A percentile compares a stretch with the other conserved stretches of the same genome.
phyloP scores from a whole-genome alignment of 2,329 filamentous ascomycete species.

The Furcasterigmium furcatum region DNA sequence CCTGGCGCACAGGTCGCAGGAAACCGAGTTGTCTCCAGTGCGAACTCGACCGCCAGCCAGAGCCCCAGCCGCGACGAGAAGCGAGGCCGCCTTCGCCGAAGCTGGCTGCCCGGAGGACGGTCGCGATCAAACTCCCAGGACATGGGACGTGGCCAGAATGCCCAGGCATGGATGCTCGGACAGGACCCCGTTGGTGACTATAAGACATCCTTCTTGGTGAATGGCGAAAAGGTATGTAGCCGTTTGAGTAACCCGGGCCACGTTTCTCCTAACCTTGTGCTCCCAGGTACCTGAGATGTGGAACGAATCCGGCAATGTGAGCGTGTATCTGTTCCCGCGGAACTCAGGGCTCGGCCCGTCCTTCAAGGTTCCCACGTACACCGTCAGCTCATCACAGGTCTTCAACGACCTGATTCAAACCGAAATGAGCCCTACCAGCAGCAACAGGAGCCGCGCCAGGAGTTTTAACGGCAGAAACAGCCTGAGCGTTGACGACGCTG shows the following conservation, averaged over 20 bases:
- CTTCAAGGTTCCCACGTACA: conserved; percentile 56
- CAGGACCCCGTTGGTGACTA: conserved; percentile 53
- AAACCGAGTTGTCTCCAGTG: conserved; percentile 20
- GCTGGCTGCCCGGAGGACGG: conserved; percentile 50
- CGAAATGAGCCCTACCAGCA: conserved; percentile 29
- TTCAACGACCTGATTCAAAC: conserved; percentile 50
- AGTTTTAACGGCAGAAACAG: conserved; percentile 46
- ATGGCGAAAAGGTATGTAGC: conserved; percentile 49
- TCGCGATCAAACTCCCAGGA: conserved; percentile 49
- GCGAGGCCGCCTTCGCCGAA: conserved; percentile 44
- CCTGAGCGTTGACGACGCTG: conserved; percentile 47
- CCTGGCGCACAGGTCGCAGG: conserved; percentile 19
- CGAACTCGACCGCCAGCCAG: conserved; percentile 32
- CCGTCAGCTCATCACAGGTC: conserved; percentile 50
- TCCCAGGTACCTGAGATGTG: conserved; percentile 61
- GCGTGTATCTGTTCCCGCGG: conserved; percentile 54
- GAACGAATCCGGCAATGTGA: conserved; percentile 57
- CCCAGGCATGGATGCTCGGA: conserved; percentile 52
- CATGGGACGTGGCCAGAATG: conserved; percentile 12
- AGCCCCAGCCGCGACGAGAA: conserved; percentile 35
- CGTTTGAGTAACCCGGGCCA: background rate
- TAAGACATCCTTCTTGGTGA: conserved; percentile 46
- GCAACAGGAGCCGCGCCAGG: conserved; percentile 28
- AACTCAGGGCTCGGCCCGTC: conserved; percentile 49
- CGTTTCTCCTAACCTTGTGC: conserved; percentile 5